Percentiles rank a stretch among this genome's conserved stretches.
These are phyloP conservation scores for Cladosporium sp. DNA, from an alignment of 2,329 filamentous ascomycete genomes.

Conservation along the genomic window DNA sequence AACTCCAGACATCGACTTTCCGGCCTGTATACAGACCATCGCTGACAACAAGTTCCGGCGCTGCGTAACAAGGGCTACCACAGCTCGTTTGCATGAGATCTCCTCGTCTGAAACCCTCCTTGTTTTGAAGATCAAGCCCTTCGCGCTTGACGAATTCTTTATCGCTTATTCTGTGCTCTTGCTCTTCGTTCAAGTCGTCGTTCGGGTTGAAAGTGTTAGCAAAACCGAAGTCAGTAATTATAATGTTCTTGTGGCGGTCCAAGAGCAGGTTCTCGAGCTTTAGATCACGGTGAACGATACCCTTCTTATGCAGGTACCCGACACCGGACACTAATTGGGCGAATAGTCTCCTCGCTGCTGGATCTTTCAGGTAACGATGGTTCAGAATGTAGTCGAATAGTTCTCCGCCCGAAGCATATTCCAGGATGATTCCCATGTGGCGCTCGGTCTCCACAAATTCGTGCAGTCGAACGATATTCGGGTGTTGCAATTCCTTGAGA, in stretches of 20 bases:
- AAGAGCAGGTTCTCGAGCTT: conserved; percentile 94
- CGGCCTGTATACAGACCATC: conserved; percentile 95
- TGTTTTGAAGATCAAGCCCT: conserved; percentile 68
- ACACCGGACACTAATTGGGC: conserved; percentile 95
- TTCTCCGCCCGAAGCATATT: conserved; percentile 96
- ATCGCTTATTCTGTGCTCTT: conserved; percentile 81
- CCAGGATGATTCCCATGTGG: conserved; percentile 95
- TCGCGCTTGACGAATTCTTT: conserved; percentile 82
- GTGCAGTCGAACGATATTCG: conserved; percentile 93
- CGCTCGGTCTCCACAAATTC: conserved; percentile 98
- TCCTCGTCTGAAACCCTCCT: conserved; percentile 72
- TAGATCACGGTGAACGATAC: conserved; percentile 93
- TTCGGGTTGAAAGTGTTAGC: conserved; percentile 91
- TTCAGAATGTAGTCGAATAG: conserved; percentile 98
- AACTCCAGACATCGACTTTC: conserved; percentile 99
- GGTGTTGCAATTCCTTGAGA: conserved; percentile 79
- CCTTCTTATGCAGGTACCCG: conserved; percentile 96
- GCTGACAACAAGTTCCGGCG: conserved; percentile 93
- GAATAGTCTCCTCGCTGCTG: conserved; percentile 83
- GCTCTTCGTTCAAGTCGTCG: conserved; percentile 84
- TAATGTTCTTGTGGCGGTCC: conserved; percentile 96
- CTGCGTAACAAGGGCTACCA: conserved; percentile 95
- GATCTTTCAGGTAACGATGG: conserved; percentile 92
- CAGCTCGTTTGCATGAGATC: conserved; percentile 99
- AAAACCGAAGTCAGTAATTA: conserved; percentile 99